Evolutionary conservation across 139 green algal species (phyloP), one percentile per base, ranked within the genome.

Genomic region (Chlorella sp.): DNA sequence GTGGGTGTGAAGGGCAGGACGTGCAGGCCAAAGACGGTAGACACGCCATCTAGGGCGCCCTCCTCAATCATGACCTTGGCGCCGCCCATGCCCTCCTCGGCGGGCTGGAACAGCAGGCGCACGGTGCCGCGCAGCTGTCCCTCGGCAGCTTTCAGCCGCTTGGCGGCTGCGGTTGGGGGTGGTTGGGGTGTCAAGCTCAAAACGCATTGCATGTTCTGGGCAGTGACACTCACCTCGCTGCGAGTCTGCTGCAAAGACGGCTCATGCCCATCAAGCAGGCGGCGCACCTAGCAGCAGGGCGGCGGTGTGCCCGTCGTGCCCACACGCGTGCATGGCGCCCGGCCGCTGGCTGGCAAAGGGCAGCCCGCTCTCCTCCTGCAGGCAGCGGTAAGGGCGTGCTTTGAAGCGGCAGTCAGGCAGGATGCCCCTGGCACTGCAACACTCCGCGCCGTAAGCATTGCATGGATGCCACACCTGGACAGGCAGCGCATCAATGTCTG

Each of bases 401-500:
- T 68, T 20, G 22, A 54, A 54, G 7, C 46, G 8, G 11, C 46
- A 54, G 7, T 7, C 11, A 7, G 51, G 51, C 51, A 60, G 51
- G 13, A 60, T 60, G 11, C 51, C 46, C 8, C 46, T 54, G 46
- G 8, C 46, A 54, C n/a, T n/a, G n/a, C n/a, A n/a, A n/a, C n/a
- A n/a, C n/a, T n/a, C n/a, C n/a, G 7, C 30, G 56, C 7, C 22
- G 13, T 65, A 65, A 20, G 30, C 22, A n/a, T 20, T 65, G 56
- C 56, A 65, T 24, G 30, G 3, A 3, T 68, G 11, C 64, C 32
- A 26, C 72, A 62, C 72, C 9, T 90, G 74, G 26, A 98, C 90
- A 34, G 95, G 94, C 46, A 99, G 88, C 2, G 94, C 96, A 85
- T 99, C 96, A 43, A 98, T 98, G 86, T 99, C 96, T 22, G 94